Conservation (phyloP, 2,329 filamentous ascomycete species). For the Eutypella sp. region DNA sequence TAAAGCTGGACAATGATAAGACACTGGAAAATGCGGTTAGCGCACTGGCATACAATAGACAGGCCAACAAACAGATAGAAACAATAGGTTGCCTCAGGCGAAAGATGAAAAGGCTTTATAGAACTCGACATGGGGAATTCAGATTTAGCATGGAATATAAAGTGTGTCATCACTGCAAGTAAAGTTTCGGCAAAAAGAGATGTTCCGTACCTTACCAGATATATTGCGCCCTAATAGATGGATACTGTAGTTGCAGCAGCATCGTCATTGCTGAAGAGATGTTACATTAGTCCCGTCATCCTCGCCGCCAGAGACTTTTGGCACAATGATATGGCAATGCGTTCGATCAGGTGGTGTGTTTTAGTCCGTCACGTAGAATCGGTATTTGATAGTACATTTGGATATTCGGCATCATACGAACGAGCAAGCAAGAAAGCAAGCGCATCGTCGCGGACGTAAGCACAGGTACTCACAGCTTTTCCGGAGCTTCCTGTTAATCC, state of each 20-base stretch:
- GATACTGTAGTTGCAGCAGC: too few species aligned
- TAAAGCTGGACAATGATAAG: conserved; percentile 6
- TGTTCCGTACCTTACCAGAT: conserved; percentile 23
- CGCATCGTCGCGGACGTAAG: conserved; percentile 2
- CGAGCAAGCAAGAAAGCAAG: too few species aligned
- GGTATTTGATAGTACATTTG: conserved; percentile 42
- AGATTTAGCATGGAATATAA: conserved; percentile 75
- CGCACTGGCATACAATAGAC: too few species aligned
- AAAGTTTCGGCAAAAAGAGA: conserved; percentile 16
- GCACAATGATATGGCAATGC: background rate
- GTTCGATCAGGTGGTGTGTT: conserved; percentile 22
- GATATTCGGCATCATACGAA: conserved; percentile 33
- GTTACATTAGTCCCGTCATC: background rate
- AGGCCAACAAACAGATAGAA: conserved; percentile 18
- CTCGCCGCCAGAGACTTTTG: background rate
- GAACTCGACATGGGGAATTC: conserved; percentile 62
- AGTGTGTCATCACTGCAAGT: conserved; percentile 59
- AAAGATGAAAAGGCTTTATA: conserved; percentile 75
- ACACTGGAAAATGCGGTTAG: conserved; percentile 1
- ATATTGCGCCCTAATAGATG: too few species aligned
- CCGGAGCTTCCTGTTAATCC: background rate
- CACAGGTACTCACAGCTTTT: background rate
- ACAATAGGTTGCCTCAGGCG: conserved; percentile 56
- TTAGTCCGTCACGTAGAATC: conserved; percentile 35
- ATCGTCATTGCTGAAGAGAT: too few species aligned